Evolutionary conservation across 2,329 filamentous ascomycete species (phyloP), one percentile per base, ranked within the genome.

Genomic region (Dothideomycetes sp.): DNA sequence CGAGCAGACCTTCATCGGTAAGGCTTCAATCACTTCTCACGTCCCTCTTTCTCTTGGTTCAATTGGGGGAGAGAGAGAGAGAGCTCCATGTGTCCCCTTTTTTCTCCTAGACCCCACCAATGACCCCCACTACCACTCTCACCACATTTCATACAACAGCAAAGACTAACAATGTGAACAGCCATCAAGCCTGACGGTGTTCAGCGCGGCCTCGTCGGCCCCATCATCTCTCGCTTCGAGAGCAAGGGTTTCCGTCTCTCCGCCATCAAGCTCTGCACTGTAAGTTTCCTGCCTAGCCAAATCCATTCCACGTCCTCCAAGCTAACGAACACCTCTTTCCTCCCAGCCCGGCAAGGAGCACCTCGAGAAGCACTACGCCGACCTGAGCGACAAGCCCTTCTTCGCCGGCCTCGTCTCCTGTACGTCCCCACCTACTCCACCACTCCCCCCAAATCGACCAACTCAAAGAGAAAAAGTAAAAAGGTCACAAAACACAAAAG

Each of bases 151-250:
- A 50, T 36, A 38, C 13, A 23, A 40, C 11, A 18, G 19, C 25
- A 25, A 17, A 8, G 23, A n/a, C 31, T 47, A 17, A 39, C 15
- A 13, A 12, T 31, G 42, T 55, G 47, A 44, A 55, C 61, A 96
- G 89, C 75, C 66, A 86, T 98, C 80, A 98, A 98, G 87, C 91
- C 89, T 59, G 91, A 96, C 73, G 91, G 91, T 69, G 91, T 96
- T 73, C 91, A 95, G 88, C 89, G 91, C 73, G 91, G 91, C 73
- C 85, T 98, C 63, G 72, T 98, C 69, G 91, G 89, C 65, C 83
- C 86, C 73, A 98, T 98, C 80, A 84, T 98, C 78, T 78, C 77
- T 65, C 87, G 91, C 73, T 98, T 98, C 71, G 91, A 98, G 85
- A 80, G 80, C 73, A 85, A 89, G 64, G 91, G 88, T 73, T 96